Evolutionary conservation across 192 early-diverging fungal species (phyloP), one percentile per base, ranked within the genome.

Genomic region (Dimargaris verticillata): DNA sequence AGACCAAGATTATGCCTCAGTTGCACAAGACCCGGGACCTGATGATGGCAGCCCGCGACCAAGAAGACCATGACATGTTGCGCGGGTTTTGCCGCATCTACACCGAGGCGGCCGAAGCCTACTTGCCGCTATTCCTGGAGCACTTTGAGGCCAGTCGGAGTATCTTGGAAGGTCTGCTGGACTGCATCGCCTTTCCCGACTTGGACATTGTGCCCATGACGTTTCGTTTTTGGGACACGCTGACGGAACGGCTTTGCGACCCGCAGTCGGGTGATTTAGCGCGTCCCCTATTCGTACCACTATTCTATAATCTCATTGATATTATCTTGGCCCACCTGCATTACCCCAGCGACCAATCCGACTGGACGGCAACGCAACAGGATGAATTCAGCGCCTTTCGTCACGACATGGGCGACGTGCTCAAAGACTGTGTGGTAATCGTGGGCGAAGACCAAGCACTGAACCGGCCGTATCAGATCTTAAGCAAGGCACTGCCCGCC

Each of bases 381-480:
- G 97, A 99, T 62, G 89, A 95, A 28, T 99, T 99, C 66, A 75
- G 93, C 44, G 91, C 95, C 28, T 95, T 97, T 70, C 81, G 97
- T 25, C 95, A 99, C 72, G 77, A 82, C 28, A 91, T 97, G 76
- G 97, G 95, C 48, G 93, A 97, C 63, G 89, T 94, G 47, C 77
- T 99, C 43, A 99, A 99, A 73, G 87, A 89, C 65, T 94, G 93
- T 62, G 91, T 92, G 47, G 67, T 77, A 14, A 83, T 97, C 15
- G 66, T 94, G 0, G 93, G 93, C 6, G 78, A 78, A 13, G 74
- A 85, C 2, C 77, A 77, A 28, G 86, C 91, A 17, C 72, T 99
- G 24, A 63, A 70, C 0, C 81, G 82, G 26, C 85, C 86, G 1
- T 83, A 80, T 62, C 46, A 63, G 7, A 61, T 88, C 22, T 69